A percentile compares a stretch with the other conserved stretches of the same genome.
Evolutionary conservation across 2,329 filamentous ascomycete genomes (phyloP).

Genomic region (Phialophora tarda): DNA sequence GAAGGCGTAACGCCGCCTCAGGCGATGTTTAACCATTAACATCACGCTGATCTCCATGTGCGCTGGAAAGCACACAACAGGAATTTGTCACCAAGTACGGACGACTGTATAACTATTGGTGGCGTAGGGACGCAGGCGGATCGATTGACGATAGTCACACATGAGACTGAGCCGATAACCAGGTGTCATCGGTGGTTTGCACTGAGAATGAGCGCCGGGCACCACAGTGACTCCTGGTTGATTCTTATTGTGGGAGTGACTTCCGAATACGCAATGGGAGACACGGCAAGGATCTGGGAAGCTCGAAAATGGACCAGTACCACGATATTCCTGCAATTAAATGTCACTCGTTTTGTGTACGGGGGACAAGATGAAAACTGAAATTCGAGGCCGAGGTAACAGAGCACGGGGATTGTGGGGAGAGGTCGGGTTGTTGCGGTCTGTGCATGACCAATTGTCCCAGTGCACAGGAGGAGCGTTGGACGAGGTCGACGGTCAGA

Average conservation of each 20-base stretch:
- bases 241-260: not conserved
- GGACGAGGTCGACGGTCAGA: not conserved
- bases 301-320: not conserved
- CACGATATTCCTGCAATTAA: not conserved
- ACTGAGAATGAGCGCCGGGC: not conserved
- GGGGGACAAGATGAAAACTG: not conserved
- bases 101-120: not conserved
- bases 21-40: not conserved
- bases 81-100: not conserved
- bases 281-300: not conserved
- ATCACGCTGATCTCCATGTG: not conserved
- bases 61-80: not conserved
- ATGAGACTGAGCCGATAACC: not conserved
- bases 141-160: not conserved
- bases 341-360: not conserved
- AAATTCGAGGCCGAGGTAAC: slow-evolving; percentile 3
- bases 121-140: too few relatives aligned
- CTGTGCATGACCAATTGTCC: not conserved
- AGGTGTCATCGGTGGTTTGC: not conserved
- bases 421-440: not conserved
- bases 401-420: not conserved
- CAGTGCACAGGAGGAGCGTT: not conserved
- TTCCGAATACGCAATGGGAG: not conserved
- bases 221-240: not conserved
- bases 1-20: not conserved